These are phyloP conservation scores for Xylariales sp. DNA, from an alignment of 2,329 filamentous ascomycete species.

Conservation along the genomic window DNA sequence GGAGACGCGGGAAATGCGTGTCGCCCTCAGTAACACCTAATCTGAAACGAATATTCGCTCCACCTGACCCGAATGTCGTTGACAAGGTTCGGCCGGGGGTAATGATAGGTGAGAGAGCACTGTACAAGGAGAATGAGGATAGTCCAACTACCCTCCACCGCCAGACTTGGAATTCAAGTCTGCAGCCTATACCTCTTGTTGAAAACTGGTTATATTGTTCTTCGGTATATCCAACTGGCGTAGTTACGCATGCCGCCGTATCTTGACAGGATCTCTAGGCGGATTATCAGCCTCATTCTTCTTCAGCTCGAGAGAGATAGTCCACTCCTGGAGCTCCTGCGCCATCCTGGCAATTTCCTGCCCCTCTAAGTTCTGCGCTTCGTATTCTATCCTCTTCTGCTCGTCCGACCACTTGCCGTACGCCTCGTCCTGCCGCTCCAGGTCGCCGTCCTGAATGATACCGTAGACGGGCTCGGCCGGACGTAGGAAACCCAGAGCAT, in stretches of 20 bases:
- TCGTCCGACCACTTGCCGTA: slow-evolving; percentile 5
- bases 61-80: no score
- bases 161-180: no score
- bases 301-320: neutral
- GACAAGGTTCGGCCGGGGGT: no score
- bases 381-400: neutral
- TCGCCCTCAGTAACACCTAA: no score
- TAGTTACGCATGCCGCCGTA: neutral
- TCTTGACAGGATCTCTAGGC: neutral
- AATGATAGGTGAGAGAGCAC: no score
- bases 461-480: slow-evolving; percentile 14
- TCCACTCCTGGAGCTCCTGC: slow-evolving; percentile 6
- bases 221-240: no score
- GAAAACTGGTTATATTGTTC: no score
- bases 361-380: slow-evolving; percentile 4
- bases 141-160: no score
- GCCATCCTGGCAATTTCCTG: slow-evolving; percentile 8
- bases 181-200: no score
- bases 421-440: slow-evolving; percentile 9
- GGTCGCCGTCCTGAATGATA: slow-evolving; percentile 15
- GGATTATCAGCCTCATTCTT: neutral
- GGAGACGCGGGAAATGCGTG: no score
- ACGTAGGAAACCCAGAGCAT: slow-evolving; percentile 12
- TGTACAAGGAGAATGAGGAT: no score
- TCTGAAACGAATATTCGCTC: no score